phyloP scores from a whole-genome alignment of 257 asterid genomes.

The Buddleja alternifolia region DNA sequence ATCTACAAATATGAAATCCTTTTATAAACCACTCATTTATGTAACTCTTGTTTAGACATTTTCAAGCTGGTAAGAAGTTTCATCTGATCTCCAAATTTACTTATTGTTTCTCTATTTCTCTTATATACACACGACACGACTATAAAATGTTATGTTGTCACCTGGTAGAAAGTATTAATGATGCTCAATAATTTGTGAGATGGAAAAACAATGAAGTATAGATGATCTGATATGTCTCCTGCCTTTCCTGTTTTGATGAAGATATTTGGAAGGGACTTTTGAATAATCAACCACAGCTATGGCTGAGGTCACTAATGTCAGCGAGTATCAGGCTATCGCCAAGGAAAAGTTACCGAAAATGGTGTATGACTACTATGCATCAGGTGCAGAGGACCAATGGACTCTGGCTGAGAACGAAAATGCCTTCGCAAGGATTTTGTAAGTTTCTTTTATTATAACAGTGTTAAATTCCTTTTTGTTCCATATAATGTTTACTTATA shows the following conservation, averaged over 20 bases:
- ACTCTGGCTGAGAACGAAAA: conserved; percentile 82
- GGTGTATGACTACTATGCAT: conserved; percentile 93
- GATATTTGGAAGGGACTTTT: conserved; percentile 22
- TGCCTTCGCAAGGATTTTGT: conserved; percentile 94
- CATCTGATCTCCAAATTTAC: no score
- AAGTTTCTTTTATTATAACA: conserved; percentile 34
- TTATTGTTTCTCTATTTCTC: no score
- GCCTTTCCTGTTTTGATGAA: not conserved
- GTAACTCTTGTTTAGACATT: no score
- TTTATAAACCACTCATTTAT: no score
- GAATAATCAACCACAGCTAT: conserved; percentile 37
- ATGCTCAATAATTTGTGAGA: not conserved
- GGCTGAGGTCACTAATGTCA: conserved; percentile 82
- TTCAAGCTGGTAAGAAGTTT: no score
- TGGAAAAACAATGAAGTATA: not conserved
- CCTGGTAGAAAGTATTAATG: not conserved
- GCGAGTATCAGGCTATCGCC: conserved; percentile 90
- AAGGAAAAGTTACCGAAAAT: conserved; percentile 87
- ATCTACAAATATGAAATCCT: no score
- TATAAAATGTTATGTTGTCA: no score
- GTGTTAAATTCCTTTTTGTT: not conserved
- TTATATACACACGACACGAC: no score
- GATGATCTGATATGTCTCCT: conserved; percentile 17
- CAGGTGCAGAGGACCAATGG: conserved; percentile 99
- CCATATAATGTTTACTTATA: not conserved